Base-by-base conservation (phyloP, 2,329 filamentous ascomycete species). In the Arthrobotrys sinensis region DNA sequence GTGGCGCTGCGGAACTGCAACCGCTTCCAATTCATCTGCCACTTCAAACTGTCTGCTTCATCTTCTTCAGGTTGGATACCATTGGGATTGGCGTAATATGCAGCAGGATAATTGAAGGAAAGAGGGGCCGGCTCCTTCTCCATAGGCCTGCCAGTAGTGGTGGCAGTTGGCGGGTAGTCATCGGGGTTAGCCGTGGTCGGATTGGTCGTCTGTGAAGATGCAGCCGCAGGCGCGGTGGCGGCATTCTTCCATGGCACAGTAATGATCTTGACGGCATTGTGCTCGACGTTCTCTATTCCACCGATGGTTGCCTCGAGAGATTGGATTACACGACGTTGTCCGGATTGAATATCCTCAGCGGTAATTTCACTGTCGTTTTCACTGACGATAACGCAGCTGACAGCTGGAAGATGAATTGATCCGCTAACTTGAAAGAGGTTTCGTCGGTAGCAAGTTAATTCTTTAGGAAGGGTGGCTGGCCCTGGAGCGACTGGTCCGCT, bases 361-460 rank as follows among this genome's bases (percentile, higher is more conserved):
- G 92, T 91, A 46, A 97, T 91, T 52, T 92, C 91, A 83, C 97
- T 93, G 52, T 93, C 93, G 67, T 92, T 90, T 76, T 97, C 94
- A 16, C 91, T 93, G 84, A 97, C 88, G 69, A 97, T 90, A 64
- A 92, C 96, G 69, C 95, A 87, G 79, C 94, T 88, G 32, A 90
- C 91, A 79, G 93, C 87, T 1, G 94, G 93, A 12, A 94, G 88
- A 46, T 93, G 93, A 73, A 97, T 89, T 4, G 91, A 94, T 73
- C 95, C 95, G 79, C 94, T 97, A 82, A 97, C 96, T 84, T 97
- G 95, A 85, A 98, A 98, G 60, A 98, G 87, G 83, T 98, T 98
- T 57, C 95, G 90, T 80, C 95, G 92, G 85, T 98, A 98, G 87
- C 95, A 98, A 2, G 95, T 98, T 83, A 98, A 85, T 85, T 98